phyloP scores from a whole-genome alignment of 2,329 filamentous ascomycete genomes.

The Penicillium concentricum region DNA sequence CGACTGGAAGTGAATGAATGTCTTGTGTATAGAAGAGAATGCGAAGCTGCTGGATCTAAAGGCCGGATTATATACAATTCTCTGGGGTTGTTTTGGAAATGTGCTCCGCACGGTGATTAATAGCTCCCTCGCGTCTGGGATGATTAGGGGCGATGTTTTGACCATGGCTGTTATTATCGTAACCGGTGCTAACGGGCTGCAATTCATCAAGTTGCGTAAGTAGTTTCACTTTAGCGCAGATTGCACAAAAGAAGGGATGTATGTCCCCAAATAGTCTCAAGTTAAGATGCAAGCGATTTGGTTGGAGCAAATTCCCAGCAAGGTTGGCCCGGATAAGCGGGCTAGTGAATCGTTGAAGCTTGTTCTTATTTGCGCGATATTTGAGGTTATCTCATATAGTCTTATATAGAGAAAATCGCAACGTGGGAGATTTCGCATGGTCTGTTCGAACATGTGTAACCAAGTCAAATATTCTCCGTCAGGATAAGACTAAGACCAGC shows the following conservation, averaged over 20 bases:
- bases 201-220: conserved; percentile 1
- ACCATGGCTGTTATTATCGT: conserved; percentile 1
- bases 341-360: neutral
- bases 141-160: conserved; percentile 13
- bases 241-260: conserved; percentile 13
- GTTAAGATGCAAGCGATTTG: neutral
- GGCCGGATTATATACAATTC: conserved; percentile 26
- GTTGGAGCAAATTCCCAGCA: neutral
- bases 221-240: conserved; percentile 2
- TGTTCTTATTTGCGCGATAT: neutral
- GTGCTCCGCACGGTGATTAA: conserved; percentile 10
- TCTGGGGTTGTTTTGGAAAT: conserved; percentile 8
- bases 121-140: conserved; percentile 18
- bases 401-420: neutral
- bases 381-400: neutral
- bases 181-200: conserved; percentile 8
- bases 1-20: conserved; percentile 23
- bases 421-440: neutral
- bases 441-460: neutral
- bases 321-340: neutral
- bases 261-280: conserved; percentile 14
- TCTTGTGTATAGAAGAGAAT: conserved; percentile 17
- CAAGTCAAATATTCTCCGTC: neutral
- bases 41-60: neutral
- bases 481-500: neutral